Percentiles rank a stretch among this genome's conserved stretches.
Conservation (phyloP, 2,329 filamentous ascomycete species). For the Calonectria crousiana region DNA sequence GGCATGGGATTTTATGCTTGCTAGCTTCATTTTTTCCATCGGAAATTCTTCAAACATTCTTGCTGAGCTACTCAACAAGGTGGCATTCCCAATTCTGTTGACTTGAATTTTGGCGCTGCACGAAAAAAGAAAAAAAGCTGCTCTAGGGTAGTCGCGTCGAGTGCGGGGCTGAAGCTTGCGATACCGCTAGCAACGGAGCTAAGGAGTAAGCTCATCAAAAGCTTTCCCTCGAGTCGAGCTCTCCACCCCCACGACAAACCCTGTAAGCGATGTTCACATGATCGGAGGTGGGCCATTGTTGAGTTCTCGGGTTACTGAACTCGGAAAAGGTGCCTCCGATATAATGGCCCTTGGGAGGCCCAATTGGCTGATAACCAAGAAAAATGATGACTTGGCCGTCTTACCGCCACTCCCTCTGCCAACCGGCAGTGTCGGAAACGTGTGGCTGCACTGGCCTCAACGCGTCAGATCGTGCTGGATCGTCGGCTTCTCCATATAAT, state of each 20-base stretch:
- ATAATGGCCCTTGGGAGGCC: too few species aligned
- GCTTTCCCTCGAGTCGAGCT: not conserved
- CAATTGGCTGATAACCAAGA: not conserved
- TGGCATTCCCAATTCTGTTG: not conserved
- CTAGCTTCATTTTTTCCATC: not conserved
- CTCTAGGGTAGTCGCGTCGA: not conserved
- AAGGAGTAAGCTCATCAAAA: not conserved
- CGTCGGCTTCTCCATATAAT: not conserved
- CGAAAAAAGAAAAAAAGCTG: not conserved
- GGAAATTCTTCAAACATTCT: not conserved
- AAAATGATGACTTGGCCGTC: not conserved
- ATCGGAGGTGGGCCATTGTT: not conserved
- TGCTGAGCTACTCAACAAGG: not conserved
- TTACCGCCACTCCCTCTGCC: not conserved
- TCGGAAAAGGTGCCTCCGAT: not conserved
- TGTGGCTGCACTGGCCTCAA: not conserved
- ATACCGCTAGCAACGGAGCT: not conserved
- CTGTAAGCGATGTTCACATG: not conserved
- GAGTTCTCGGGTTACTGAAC: constrained; percentile 1
- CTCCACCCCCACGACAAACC: constrained; percentile 4
- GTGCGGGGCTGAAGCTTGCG: not conserved
- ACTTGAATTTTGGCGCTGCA: not conserved
- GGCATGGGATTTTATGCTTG: not conserved
- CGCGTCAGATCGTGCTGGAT: not conserved
- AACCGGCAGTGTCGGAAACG: not conserved